A percentile compares a stretch with the other conserved stretches of the same genome.
These are phyloP conservation scores for Plectranthus barbatus DNA, from an alignment of 257 asterid species.

Conservation along the genomic window DNA sequence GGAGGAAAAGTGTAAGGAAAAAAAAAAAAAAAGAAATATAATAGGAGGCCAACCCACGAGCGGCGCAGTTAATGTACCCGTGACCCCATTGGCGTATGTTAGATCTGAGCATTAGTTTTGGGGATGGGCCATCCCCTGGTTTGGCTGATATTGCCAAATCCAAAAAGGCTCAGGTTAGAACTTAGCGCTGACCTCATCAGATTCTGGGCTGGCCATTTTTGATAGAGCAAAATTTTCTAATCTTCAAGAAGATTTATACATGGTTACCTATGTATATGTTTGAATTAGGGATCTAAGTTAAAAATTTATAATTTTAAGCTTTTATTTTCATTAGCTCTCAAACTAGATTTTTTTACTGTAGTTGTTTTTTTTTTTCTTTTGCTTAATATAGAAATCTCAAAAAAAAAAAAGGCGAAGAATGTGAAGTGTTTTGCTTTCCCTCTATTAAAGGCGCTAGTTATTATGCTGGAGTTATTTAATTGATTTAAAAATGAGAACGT, in stretches of 20 bases:
- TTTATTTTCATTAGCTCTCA: too few species aligned
- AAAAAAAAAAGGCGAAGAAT: too few species aligned
- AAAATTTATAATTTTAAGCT: too few species aligned
- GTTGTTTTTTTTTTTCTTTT: too few species aligned
- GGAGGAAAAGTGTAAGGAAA: background rate
- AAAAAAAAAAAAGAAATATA: constrained; percentile 22
- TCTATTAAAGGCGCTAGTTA: too few species aligned
- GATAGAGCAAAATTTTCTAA: background rate
- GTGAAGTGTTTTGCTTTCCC: too few species aligned
- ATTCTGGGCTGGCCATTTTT: constrained; percentile 24
- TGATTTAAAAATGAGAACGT: background rate
- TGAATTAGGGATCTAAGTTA: background rate
- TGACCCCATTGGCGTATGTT: constrained; percentile 61
- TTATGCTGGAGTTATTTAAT: too few species aligned
- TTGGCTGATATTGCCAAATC: constrained; percentile 45
- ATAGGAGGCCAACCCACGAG: constrained; percentile 45
- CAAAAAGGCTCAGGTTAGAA: constrained; percentile 39
- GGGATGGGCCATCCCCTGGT: constrained; percentile 46
- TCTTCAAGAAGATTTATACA: too few species aligned
- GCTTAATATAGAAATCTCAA: too few species aligned
- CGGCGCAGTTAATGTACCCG: constrained; percentile 76
- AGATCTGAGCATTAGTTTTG: constrained; percentile 62
- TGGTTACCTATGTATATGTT: background rate
- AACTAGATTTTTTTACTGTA: too few species aligned
- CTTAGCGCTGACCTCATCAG: constrained; percentile 17